A percentile compares a stretch with the other conserved stretches of the same genome.
These are phyloP conservation scores for Oropetium thomaeum DNA, from an alignment of 176 grass and related monocot species.

Conservation along the genomic window DNA sequence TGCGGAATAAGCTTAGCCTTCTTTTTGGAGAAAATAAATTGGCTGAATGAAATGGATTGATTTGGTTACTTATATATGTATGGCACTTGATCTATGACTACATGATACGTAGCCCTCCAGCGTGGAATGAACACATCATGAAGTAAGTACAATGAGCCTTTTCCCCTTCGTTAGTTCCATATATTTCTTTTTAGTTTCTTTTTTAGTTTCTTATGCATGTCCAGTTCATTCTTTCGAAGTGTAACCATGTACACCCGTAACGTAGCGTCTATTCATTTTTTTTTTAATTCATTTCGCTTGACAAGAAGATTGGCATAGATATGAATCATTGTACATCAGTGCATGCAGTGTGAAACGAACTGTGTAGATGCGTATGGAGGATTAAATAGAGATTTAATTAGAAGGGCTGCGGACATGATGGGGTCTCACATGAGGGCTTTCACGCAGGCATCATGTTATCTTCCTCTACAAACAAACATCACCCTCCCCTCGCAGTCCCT, in stretches of 20 bases:
- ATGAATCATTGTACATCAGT: constrained; percentile 24
- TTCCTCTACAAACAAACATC: constrained; percentile 97
- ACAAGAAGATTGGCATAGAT: not conserved
- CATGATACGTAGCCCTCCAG: no score
- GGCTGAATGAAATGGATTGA: no score
- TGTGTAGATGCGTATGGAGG: constrained; percentile 14
- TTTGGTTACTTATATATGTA: no score
- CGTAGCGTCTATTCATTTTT: not conserved
- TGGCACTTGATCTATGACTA: no score
- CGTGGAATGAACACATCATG: no score
- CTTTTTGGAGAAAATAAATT: not conserved
- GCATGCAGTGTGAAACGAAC: no score
- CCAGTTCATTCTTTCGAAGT: not conserved
- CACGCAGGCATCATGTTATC: constrained; percentile 99
- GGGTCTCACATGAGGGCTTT: constrained; percentile 84
- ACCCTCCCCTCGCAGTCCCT: constrained; percentile 34
- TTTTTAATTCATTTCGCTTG: constrained; percentile 12
- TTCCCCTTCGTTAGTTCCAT: not conserved
- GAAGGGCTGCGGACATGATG: constrained; percentile 65
- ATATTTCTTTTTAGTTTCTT: constrained; percentile 24
- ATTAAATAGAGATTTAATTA: constrained; percentile 30
- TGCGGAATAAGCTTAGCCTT: not conserved
- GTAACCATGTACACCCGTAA: constrained; percentile 18
- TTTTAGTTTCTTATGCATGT: constrained; percentile 19
- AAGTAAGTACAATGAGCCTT: no score